Evolutionary conservation across 2,329 filamentous ascomycete genomes (phyloP).

Genomic region (Ascochyta pisi): DNA sequence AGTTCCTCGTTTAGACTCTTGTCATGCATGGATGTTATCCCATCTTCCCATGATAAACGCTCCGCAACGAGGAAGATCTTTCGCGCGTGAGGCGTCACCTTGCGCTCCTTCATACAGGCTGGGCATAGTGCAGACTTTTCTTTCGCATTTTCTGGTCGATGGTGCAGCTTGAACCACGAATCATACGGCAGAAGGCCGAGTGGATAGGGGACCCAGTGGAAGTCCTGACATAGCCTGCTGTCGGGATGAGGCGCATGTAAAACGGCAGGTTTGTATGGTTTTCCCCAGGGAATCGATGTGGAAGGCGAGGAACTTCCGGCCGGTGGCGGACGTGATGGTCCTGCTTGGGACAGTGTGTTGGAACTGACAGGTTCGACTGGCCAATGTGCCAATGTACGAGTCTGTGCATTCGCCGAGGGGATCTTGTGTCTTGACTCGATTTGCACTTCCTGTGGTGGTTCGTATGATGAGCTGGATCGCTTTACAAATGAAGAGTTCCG

Average conservation of each 20-base stretch:
- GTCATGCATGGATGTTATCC: slow-evolving; percentile 20
- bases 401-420: background rate
- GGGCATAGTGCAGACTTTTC: slow-evolving; percentile 21
- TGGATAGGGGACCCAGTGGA: slow-evolving; percentile 37
- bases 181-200: slow-evolving; percentile 32
- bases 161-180: slow-evolving; percentile 34
- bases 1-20: slow-evolving; percentile 34
- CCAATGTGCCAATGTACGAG: background rate
- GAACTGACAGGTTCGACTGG: background rate
- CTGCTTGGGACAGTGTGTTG: background rate
- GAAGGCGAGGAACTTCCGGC: background rate
- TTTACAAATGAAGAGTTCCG: background rate
- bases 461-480: background rate
- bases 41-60: slow-evolving; percentile 32
- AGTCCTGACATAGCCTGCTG: slow-evolving; percentile 28
- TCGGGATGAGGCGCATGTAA: slow-evolving; percentile 29
- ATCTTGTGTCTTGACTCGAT: background rate
- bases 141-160: background rate
- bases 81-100: slow-evolving; percentile 29
- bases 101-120: slow-evolving; percentile 19
- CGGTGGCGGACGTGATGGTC: background rate
- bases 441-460: background rate
- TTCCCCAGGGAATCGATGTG: background rate
- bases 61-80: slow-evolving; percentile 41
- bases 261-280: slow-evolving; percentile 14